A percentile compares a stretch with the other conserved stretches of the same genome.
phyloP scores from a whole-genome alignment of 176 grass and related monocot genomes.

The Oryza coarctata region DNA sequence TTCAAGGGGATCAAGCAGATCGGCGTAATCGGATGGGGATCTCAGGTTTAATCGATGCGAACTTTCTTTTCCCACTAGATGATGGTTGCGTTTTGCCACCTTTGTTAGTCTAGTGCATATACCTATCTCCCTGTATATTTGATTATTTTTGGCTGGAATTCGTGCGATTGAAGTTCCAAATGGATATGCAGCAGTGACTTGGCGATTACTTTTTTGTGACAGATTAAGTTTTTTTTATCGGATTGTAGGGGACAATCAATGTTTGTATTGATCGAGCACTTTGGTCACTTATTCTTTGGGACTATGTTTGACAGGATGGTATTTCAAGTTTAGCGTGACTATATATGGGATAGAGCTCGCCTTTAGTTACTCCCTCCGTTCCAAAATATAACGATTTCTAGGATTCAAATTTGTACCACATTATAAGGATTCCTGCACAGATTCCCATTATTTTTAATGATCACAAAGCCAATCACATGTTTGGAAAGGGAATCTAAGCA shows the following conservation, averaged over 20 bases:
- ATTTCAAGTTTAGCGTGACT: neutral
- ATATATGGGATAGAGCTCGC: neutral
- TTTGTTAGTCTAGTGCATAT: neutral
- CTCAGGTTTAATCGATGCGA: slow-evolving; percentile 44
- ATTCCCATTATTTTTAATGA: no score
- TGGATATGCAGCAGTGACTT: neutral
- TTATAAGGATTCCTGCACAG: no score
- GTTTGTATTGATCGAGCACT: neutral
- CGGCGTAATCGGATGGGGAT: slow-evolving; percentile 76
- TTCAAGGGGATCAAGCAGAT: slow-evolving; percentile 87
- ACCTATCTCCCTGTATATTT: neutral
- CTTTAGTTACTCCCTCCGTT: no score
- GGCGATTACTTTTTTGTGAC: neutral
- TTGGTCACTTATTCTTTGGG: neutral
- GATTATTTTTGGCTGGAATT: neutral
- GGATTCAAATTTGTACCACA: no score
- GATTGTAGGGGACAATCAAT: neutral
- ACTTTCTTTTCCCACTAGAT: neutral
- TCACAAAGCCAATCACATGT: no score
- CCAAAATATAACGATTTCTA: no score
- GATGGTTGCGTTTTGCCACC: neutral
- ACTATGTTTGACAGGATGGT: neutral
- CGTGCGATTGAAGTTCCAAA: neutral
- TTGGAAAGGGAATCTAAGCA: no score
- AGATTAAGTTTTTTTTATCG: neutral